Percentiles rank a stretch among this genome's conserved stretches.
phyloP scores from a whole-genome alignment of 352 stramenopile genomes.

The Phytophthora fragariae region DNA sequence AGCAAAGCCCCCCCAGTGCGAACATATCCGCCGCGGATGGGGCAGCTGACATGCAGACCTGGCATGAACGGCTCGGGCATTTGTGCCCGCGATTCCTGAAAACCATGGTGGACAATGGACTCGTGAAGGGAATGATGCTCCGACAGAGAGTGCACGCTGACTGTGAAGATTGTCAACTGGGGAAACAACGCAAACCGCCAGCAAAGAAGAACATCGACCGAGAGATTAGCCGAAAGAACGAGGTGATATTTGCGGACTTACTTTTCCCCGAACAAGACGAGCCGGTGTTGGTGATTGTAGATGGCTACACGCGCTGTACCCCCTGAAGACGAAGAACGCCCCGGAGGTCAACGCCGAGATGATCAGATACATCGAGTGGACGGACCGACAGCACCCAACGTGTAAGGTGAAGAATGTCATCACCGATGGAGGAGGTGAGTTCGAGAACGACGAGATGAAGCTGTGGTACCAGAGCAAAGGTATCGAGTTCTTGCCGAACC shows the following conservation, averaged over 20 bases:
- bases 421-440: too few relatives aligned
- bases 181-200: constrained; percentile 8
- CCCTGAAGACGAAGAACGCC: constrained; percentile 9
- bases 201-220: neutral
- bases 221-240: constrained; percentile 7
- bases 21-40: constrained; percentile 3
- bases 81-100: constrained; percentile 15
- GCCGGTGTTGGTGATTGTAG: neutral
- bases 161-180: constrained; percentile 6
- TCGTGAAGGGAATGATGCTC: neutral
- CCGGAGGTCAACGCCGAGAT: neutral
- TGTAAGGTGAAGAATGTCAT: neutral
- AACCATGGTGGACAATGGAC: neutral
- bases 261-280: constrained; percentile 8
- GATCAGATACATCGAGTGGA: constrained; percentile 10
- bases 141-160: neutral
- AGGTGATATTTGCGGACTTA: constrained; percentile 10
- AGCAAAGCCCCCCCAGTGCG: neutral
- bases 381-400: neutral
- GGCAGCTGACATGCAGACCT: constrained; percentile 7
- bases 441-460: constrained; percentile 1
- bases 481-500: constrained; percentile 10
- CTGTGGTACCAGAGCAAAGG: neutral
- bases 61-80: constrained; percentile 5
- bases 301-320: constrained; percentile 20